Evolutionary conservation across 352 stramenopile genomes (phyloP).

Genomic region (Phytophthora multivora): DNA sequence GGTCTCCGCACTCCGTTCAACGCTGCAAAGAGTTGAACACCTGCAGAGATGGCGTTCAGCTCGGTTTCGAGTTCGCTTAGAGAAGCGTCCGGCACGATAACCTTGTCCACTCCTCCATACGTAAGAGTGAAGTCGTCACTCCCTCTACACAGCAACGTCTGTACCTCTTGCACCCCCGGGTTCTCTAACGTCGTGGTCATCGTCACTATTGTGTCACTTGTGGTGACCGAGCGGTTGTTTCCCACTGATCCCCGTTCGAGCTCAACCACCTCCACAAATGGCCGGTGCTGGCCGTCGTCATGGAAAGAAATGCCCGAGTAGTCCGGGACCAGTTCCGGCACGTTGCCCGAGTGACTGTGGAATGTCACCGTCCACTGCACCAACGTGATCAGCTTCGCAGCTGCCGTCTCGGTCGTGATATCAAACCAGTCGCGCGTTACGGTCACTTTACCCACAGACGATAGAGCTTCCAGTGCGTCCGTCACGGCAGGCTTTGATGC

Average conservation of each 20-base stretch:
- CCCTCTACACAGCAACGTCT: slow-evolving; percentile 65
- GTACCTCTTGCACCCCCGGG: slow-evolving; percentile 72
- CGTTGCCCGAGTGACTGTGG: slow-evolving; percentile 50
- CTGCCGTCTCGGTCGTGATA: slow-evolving; percentile 45
- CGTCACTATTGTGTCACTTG: slow-evolving; percentile 55
- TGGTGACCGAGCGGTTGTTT: slow-evolving; percentile 73
- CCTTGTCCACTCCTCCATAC: slow-evolving; percentile 28
- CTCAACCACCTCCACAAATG: slow-evolving; percentile 59
- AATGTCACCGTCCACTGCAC: slow-evolving; percentile 83
- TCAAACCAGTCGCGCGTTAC: slow-evolving; percentile 82
- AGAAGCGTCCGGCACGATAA: slow-evolving; percentile 47
- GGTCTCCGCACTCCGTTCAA: slow-evolving; percentile 22
- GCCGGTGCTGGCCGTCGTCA: slow-evolving; percentile 54
- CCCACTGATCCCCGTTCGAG: slow-evolving; percentile 56
- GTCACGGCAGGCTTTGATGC: slow-evolving; percentile 55
- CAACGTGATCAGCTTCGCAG: slow-evolving; percentile 42
- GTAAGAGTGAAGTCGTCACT: slow-evolving; percentile 48
- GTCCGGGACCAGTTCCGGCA: slow-evolving; percentile 54
- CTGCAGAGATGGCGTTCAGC: slow-evolving; percentile 55
- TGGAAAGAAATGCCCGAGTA: slow-evolving; percentile 42
- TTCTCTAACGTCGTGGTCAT: slow-evolving; percentile 59
- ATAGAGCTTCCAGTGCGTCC: slow-evolving; percentile 77
- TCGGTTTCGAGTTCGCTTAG: slow-evolving; percentile 52
- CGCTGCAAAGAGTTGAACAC: slow-evolving; percentile 52
- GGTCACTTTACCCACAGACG: slow-evolving; percentile 76